Conservation (phyloP, 345 rosid species). For the Eucalyptus lansdowneana region DNA sequence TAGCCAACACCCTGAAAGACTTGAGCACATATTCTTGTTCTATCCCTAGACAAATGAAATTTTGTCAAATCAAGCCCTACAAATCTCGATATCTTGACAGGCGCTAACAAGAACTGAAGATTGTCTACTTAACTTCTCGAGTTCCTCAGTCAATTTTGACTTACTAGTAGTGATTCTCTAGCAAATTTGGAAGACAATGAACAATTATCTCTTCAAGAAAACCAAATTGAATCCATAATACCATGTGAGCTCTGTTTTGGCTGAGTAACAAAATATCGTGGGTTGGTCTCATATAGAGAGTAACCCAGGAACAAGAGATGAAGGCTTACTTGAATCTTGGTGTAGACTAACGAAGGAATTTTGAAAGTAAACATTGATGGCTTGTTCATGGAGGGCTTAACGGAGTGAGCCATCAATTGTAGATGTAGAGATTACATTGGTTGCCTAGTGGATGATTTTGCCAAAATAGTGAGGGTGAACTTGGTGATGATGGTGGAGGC, state of each 20-base stretch:
- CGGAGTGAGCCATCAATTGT: not conserved
- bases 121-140: not conserved
- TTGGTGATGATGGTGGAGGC: not conserved
- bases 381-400: not conserved
- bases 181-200: not conserved
- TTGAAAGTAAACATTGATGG: not conserved
- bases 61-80: not conserved
- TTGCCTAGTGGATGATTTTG: accelerated
- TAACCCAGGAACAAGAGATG: not conserved
- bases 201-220: not conserved
- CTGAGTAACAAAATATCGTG: not conserved
- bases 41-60: not conserved
- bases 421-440: not conserved
- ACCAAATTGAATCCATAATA: no score
- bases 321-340: not conserved
- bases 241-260: not conserved
- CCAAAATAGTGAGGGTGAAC: not conserved
- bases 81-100: not conserved
- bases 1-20: not conserved
- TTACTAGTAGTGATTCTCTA: not conserved
- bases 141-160: not conserved
- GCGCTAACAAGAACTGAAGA: not conserved
- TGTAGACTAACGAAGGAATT: accelerated
- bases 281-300: not conserved
- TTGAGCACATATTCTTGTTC: not conserved